Percentiles rank a stretch among this genome's conserved stretches.
phyloP scores from a whole-genome alignment of 768 basidiomycete genomes.

The Leucocoprinus leucothites region DNA sequence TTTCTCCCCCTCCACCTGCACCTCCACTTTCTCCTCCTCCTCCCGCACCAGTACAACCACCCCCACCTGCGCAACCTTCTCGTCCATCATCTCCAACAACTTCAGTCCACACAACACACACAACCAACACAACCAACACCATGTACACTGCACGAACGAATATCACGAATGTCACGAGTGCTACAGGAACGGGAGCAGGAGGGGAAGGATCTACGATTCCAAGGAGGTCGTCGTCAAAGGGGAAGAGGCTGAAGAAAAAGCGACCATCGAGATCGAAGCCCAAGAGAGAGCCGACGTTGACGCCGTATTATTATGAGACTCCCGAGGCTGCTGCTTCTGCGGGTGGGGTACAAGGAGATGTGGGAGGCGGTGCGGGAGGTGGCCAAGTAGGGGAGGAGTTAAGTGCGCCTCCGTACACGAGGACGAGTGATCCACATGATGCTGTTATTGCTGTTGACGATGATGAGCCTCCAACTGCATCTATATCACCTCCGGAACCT shows the following conservation, averaged over 20 bases:
- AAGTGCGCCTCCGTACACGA: too few species aligned
- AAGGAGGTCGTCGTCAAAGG: background rate
- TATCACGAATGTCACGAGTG: background rate
- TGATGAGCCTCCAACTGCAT: too few species aligned
- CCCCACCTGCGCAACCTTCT: background rate
- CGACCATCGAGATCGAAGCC: background rate
- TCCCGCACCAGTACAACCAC: background rate
- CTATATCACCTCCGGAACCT: too few species aligned
- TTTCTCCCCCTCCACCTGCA: background rate
- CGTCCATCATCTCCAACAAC: background rate
- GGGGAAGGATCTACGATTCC: background rate
- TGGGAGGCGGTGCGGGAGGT: background rate
- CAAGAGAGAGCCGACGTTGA: background rate
- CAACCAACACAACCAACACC: background rate
- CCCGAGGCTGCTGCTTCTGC: background rate
- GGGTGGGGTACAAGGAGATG: background rate
- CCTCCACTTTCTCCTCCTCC: slow-evolving; percentile 1
- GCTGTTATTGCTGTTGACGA: too few species aligned
- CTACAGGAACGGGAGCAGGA: background rate
- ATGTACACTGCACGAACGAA: background rate
- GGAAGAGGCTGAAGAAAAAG: background rate
- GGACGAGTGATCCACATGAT: too few species aligned
- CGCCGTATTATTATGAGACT: background rate
- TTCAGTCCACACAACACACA: background rate
- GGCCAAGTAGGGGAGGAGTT: background rate